Base-by-base conservation (phyloP, 306 rosid species). In the Cyclanthera cordifolia region DNA sequence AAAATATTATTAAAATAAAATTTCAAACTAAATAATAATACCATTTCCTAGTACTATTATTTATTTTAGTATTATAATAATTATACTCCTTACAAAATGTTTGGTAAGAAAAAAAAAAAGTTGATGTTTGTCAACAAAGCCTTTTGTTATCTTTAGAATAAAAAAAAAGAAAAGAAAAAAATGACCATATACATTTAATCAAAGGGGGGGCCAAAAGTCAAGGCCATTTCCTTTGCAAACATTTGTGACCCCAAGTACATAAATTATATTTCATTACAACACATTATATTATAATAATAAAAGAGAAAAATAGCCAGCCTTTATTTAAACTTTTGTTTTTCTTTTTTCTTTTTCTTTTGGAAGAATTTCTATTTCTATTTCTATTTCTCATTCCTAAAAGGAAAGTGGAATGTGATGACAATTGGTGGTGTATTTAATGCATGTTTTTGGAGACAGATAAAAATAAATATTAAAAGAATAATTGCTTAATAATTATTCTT, bases 161-260 rank as follows among this genome's bases (percentile, higher is more conserved):
- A 34, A 5, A 5, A 34, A 34, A 34, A 34, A 8, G 51, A 15
- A 41, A 11, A 48, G 51, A 15, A 41, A 11, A 48, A 63, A 41
- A 63, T 63, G 69, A 21, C 51, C 32, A 63, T 20, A 41, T 63
- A 39, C 69, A 41, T 41, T 63, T 63, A 19, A 63, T 39, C 28
- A 63, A 39, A 37, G 69, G 51, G 68, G 68, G 69, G 69, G 69
- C 51, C 69, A 63, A 63, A 37, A 63, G 67, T 19, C 12, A 17
- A 8, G 13, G 11, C 51, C 32, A 63, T 63, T 20, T 63, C 32
- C 32, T 41, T 63, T 39, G 69, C 69, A 63, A 63, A 63, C 69
- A 41, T 63, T 39, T 63, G 69, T 63, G 50, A 63, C 32, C 25
- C 48, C 13, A 41, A 63, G 69, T 63, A 63, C 69, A 63, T 13